Evolutionary conservation across 768 basidiomycete species (phyloP).

Genomic region (Pholiota molesta): DNA sequence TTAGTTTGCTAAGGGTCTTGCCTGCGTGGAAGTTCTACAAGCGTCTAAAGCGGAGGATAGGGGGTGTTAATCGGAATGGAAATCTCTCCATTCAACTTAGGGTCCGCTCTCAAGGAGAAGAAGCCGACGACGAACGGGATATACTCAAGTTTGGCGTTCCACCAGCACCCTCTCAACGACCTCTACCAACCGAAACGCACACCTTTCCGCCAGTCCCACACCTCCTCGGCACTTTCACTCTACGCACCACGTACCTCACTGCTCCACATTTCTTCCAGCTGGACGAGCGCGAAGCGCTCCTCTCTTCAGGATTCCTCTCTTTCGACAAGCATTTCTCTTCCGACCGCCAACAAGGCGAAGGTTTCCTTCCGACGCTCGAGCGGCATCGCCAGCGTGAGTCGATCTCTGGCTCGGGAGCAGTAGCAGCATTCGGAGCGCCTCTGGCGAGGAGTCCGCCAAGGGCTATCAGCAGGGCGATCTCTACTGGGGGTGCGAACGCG

Average conservation of each 20-base stretch:
- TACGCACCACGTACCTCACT: conserved; percentile 67
- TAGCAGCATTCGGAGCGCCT: conserved; percentile 23
- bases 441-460: conserved; percentile 22
- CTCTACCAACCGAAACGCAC: conserved; percentile 54
- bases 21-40: conserved; percentile 78
- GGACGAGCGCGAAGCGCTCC: conserved; percentile 75
- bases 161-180: conserved; percentile 34
- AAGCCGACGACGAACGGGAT: conserved; percentile 18
- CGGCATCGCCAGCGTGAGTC: conserved; percentile 67
- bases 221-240: conserved; percentile 62
- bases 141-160: conserved; percentile 46
- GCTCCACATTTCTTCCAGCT: conserved; percentile 66
- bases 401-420: conserved; percentile 36
- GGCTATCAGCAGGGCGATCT: conserved; percentile 22
- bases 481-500: conserved; percentile 9
- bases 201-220: conserved; percentile 70
- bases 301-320: conserved; percentile 74
- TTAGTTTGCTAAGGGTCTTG: conserved; percentile 69
- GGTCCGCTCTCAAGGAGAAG: conserved; percentile 25
- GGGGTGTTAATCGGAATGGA: conserved; percentile 31
- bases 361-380: conserved; percentile 73
- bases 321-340: conserved; percentile 41
- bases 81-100: conserved; percentile 31
- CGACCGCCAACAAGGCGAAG: conserved; percentile 43
- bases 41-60: conserved; percentile 51